Conservation (phyloP, 768 basidiomycete species). For the Rhodocollybia butyracea region DNA sequence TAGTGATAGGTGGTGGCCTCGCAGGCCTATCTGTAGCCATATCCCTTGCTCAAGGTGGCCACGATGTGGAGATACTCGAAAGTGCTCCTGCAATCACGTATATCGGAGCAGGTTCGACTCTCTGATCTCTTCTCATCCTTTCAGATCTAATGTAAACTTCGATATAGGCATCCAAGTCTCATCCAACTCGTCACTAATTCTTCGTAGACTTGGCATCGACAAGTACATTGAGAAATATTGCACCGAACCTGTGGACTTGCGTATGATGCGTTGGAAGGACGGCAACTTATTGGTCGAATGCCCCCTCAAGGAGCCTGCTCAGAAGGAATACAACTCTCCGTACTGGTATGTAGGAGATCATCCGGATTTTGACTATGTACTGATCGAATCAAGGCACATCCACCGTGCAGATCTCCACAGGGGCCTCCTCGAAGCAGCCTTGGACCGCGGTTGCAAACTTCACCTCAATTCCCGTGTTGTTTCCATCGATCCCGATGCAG, state of each 20-base stretch:
- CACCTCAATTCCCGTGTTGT: background rate
- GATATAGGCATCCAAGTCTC: conserved; percentile 11
- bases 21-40: background rate
- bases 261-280: conserved; percentile 16
- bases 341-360: conserved; percentile 14
- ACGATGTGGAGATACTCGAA: background rate
- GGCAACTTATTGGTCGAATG: conserved; percentile 12
- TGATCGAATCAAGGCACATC: conserved; percentile 9
- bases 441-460: conserved; percentile 7
- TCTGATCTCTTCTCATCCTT: background rate
- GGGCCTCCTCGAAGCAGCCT: conserved; percentile 12
- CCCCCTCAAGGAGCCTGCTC: conserved; percentile 14
- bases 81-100: background rate
- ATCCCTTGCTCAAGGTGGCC: background rate
- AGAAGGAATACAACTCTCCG: conserved; percentile 12
- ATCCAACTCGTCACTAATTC: conserved; percentile 13
- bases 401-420: conserved; percentile 15
- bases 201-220: conserved; percentile 13
- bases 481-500: background rate
- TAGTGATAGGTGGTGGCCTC: background rate
- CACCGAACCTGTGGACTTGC: conserved; percentile 14
- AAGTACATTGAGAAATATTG: conserved; percentile 16
- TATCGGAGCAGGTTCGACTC: background rate
- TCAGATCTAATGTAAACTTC: background rate
- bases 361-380: too few relatives aligned